These are phyloP conservation scores for Acanthamoeba castellanii DNA, from an alignment of 208 protist species.

Conservation along the genomic window DNA sequence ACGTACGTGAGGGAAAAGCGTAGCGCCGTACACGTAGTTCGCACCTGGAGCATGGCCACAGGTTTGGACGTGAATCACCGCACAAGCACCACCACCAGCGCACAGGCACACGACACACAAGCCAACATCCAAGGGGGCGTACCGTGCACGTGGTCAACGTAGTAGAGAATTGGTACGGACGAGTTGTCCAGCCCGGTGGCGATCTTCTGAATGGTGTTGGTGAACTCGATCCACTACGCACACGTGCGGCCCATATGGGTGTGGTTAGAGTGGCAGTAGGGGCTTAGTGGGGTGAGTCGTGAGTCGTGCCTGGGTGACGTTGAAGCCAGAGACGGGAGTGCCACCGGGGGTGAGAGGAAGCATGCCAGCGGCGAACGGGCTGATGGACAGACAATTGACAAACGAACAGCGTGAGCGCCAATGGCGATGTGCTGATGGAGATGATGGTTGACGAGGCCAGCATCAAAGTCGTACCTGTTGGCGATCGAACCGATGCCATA, in stretches of 20 bases:
- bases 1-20: conserved; percentile 1
- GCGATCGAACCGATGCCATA: conserved; percentile 30
- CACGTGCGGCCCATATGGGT: no score
- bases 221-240: conserved; percentile 40
- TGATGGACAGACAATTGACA: neutral
- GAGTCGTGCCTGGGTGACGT: conserved; percentile 8
- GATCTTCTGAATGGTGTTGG: conserved; percentile 44
- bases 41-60: neutral
- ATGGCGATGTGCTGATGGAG: neutral
- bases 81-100: neutral
- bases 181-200: neutral
- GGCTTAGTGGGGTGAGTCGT: neutral
- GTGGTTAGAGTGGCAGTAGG: no score
- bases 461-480: neutral
- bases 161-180: conserved; percentile 22
- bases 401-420: neutral
- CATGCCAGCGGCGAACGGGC: conserved; percentile 3
- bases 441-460: neutral
- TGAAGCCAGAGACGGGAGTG: conserved; percentile 4
- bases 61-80: neutral
- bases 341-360: neutral
- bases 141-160: conserved; percentile 51
- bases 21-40: conserved; percentile 49
- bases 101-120: neutral
- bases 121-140: neutral